A percentile compares a stretch with the other conserved stretches of the same genome.
Evolutionary conservation across 108 stramenopile genomes (phyloP).

Genomic region (Poteriospumella lacustris): DNA sequence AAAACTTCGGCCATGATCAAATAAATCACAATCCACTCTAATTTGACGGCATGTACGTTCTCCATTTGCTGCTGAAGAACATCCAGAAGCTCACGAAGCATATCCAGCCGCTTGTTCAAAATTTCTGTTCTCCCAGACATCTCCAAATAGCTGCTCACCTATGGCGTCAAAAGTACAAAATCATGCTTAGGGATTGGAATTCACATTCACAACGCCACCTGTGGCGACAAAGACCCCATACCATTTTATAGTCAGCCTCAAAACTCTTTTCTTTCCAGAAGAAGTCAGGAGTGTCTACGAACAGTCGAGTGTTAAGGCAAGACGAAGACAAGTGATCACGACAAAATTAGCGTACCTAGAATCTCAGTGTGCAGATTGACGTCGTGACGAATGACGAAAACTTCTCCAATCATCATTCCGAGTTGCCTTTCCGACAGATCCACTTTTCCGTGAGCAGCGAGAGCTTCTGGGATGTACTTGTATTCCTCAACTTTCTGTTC

Average conservation of each 20-base stretch:
- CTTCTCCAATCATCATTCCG: constrained; percentile 36
- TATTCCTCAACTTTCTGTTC: constrained; percentile 34
- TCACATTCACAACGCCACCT: neutral
- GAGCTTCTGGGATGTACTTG: constrained; percentile 41
- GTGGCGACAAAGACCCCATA: neutral
- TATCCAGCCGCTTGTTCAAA: constrained; percentile 57
- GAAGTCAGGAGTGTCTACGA: constrained; percentile 45
- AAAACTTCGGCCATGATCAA: constrained; percentile 45
- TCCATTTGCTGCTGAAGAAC: constrained; percentile 45
- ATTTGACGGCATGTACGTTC: constrained; percentile 35
- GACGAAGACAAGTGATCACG: no score
- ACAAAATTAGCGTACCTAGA: constrained; percentile 34
- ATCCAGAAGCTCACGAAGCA: constrained; percentile 56
- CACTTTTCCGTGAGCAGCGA: constrained; percentile 49
- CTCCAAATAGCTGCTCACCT: constrained; percentile 21
- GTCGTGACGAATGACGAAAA: constrained; percentile 54
- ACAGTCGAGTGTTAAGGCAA: no score
- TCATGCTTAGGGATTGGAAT: neutral
- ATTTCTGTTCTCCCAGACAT: constrained; percentile 31
- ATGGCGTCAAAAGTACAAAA: neutral
- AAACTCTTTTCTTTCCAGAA: constrained; percentile 56
- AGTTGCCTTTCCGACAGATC: constrained; percentile 42
- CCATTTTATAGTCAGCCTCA: constrained; percentile 48
- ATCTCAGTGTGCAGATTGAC: constrained; percentile 60
- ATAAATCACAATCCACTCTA: constrained; percentile 53